phyloP scores from a whole-genome alignment of 495 filamentous ascomycete species.

The Trichocladium uniseriatum region DNA sequence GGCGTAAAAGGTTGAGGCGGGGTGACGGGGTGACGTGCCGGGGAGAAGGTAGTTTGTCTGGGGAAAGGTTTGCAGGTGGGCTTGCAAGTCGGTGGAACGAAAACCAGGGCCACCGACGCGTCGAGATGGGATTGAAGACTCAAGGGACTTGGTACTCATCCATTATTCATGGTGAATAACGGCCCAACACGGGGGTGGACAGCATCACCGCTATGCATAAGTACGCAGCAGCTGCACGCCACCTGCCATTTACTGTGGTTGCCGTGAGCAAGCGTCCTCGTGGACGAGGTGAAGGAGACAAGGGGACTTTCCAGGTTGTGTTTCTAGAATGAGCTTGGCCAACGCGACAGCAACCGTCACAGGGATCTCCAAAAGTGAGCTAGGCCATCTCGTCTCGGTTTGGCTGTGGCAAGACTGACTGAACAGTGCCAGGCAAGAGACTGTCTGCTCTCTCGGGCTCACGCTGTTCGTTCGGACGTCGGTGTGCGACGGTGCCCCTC shows the following conservation, averaged over 20 bases:
- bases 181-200: conserved; percentile 8
- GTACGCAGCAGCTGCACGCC: conserved; percentile 15
- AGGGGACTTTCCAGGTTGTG: neutral
- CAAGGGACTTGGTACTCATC: neutral
- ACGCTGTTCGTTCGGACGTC: neutral
- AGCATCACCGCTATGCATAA: neutral
- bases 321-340: neutral
- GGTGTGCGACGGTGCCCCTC: neutral
- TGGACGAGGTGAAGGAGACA: neutral
- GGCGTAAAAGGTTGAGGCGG: neutral
- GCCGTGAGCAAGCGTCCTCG: neutral
- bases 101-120: too few relatives aligned
- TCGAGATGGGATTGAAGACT: neutral
- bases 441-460: neutral
- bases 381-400: neutral
- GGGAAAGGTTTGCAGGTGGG: neutral
- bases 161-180: neutral
- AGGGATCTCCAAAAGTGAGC: neutral
- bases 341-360: neutral
- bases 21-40: neutral
- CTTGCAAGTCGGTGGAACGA: too few relatives aligned
- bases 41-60: neutral
- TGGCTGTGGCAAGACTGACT: too few relatives aligned
- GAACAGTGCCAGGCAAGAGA: neutral
- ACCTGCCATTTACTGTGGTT: conserved; percentile 3